Evolutionary conservation across 306 rosid species (phyloP), one percentile per base, ranked within the genome.

Genomic region (Vicia villosa): DNA sequence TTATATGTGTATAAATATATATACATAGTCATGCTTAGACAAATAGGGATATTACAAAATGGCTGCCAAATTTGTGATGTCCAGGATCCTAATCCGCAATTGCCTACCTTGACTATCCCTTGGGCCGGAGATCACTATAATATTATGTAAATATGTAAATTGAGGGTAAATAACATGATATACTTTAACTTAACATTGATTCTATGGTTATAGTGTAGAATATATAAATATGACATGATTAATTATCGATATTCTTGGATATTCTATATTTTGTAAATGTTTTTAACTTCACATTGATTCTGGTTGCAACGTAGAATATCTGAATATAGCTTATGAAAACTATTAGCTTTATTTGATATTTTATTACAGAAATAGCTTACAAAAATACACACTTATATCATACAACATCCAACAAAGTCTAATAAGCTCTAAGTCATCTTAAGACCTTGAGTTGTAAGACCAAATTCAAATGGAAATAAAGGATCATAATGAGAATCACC

Each of bases 401-500:
- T 0, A 22, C 10, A 11, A 1, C n/a, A 1, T 15, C 11, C 11
- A 20, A 34, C 10, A 3, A 34, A 59, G 1, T n/a, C 5, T 1
- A 36, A 43, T 68, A 68, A 2, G 11, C 0, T 34, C 38, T 34
- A 34, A 34, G 0, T 24, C 19, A 17, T 66, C 10, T 73, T 69
- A 17, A 38, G 15, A 0, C 63, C 76, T 45, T 74, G 3, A 57
- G 83, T 79, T 28, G 75, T 37, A 70, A 80, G 84, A 15, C 84
- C 84, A 75, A 80, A 80, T 22, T 78, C 84, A 80, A 76, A 80
- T 16, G 81, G 78, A 66, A 76, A 80, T 6, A 80, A 70, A 7
- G 84, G 84, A 15, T 76, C 75, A 61, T 80, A 80, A 10, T 80
- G 72, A 71, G 49, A 9, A 66, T 80, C 78, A 41, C 81, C 81